These are phyloP conservation scores for Aspergillus sclerotioniger DNA, from an alignment of 495 filamentous ascomycete genomes.

Conservation along the genomic window DNA sequence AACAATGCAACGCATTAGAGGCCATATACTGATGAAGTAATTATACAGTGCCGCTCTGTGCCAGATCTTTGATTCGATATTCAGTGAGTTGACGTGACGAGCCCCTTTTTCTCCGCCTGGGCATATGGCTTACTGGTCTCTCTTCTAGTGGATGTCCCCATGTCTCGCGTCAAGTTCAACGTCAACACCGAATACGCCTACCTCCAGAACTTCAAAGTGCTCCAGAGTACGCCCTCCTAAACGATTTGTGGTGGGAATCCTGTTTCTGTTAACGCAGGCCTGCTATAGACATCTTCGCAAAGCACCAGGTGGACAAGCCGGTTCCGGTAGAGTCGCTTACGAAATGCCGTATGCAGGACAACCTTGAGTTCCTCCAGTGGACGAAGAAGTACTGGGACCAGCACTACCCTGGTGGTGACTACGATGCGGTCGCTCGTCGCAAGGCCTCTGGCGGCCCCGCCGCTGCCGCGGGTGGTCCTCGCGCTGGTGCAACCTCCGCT, in stretches of 20 bases:
- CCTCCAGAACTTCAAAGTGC: slow-evolving; percentile 94
- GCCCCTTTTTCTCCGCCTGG: background rate
- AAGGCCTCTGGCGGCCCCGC: slow-evolving; percentile 71
- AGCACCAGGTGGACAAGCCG: slow-evolving; percentile 80
- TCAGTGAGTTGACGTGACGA: slow-evolving; percentile 52
- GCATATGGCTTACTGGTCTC: slow-evolving; percentile 19
- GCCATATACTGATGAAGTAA: slow-evolving; percentile 22
- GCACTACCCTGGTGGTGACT: slow-evolving; percentile 93
- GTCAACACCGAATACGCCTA: slow-evolving; percentile 97
- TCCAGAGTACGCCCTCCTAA: slow-evolving; percentile 70
- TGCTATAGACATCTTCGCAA: slow-evolving; percentile 71
- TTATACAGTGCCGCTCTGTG: slow-evolving; percentile 82
- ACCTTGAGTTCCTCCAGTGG: slow-evolving; percentile 98
- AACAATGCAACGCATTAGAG: too few species aligned
- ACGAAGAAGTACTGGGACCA: slow-evolving; percentile 96
- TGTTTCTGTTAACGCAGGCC: slow-evolving; percentile 7
- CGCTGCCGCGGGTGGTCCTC: slow-evolving; percentile 40
- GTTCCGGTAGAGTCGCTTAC: slow-evolving; percentile 84
- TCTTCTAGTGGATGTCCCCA: slow-evolving; percentile 77
- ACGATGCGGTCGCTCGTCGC: slow-evolving; percentile 81
- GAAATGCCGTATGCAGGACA: slow-evolving; percentile 99
- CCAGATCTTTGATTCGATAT: slow-evolving; percentile 96
- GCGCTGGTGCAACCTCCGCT: slow-evolving; percentile 45
- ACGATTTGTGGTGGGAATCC: background rate
- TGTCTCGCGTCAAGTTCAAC: slow-evolving; percentile 97